Evolutionary conservation across 2,329 filamentous ascomycete genomes (phyloP).

Genomic region (Microcyclospora tardicrescens): DNA sequence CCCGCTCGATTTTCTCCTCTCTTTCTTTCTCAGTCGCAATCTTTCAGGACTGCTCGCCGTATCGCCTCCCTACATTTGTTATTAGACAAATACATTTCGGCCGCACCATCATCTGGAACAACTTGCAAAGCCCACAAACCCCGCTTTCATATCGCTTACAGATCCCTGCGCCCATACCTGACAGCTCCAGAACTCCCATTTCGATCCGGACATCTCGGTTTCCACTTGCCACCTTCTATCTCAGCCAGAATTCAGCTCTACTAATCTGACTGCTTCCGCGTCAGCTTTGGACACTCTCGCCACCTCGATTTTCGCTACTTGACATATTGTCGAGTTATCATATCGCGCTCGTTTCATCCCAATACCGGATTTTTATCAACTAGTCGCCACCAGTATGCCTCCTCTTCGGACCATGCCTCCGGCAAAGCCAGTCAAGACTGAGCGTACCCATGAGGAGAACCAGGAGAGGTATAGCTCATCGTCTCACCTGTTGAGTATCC

Average conservation of each 20-base stretch:
- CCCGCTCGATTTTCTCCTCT: background rate
- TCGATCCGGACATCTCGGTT: conserved; percentile 2
- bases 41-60: background rate
- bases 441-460: conserved; percentile 68
- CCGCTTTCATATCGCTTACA: background rate
- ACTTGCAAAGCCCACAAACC: background rate
- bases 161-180: background rate
- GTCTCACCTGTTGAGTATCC: conserved; percentile 5
- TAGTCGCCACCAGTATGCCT: conserved; percentile 14
- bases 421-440: conserved; percentile 44
- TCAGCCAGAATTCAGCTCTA: too few species aligned
- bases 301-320: too few species aligned
- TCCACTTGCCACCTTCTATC: too few species aligned
- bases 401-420: conserved; percentile 27
- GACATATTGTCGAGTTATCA: too few species aligned
- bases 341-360: too few species aligned
- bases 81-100: conserved; percentile 8
- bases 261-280: too few species aligned
- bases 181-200: conserved; percentile 1
- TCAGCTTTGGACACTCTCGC: too few species aligned
- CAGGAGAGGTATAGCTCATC: conserved; percentile 48
- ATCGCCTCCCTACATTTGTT: conserved; percentile 4
- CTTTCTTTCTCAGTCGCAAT: background rate
- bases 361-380: too few species aligned
- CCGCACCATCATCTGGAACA: background rate